Percentiles rank a stretch among this genome's conserved stretches.
Evolutionary conservation across 495 filamentous ascomycete genomes (phyloP).

Genomic region (Endocarpon pusillum): DNA sequence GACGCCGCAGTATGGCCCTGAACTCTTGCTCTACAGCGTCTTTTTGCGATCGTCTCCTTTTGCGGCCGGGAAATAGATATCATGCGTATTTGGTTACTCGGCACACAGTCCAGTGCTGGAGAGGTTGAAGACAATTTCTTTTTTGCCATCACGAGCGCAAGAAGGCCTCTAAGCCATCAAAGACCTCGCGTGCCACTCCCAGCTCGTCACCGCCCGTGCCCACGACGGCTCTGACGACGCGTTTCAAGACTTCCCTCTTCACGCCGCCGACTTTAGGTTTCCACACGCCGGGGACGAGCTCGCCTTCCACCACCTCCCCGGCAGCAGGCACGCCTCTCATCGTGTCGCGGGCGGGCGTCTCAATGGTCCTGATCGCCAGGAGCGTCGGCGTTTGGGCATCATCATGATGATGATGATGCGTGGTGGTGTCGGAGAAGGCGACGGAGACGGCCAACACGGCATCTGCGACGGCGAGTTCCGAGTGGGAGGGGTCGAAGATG

Average conservation of each 20-base stretch:
- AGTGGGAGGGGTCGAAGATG: conserved; percentile 79
- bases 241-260: conserved; percentile 45
- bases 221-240: conserved; percentile 49
- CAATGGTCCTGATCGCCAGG: too few species aligned
- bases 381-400: conserved; percentile 43
- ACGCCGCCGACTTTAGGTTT: conserved; percentile 58
- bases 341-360: too few species aligned
- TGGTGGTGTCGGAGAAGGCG: conserved; percentile 50
- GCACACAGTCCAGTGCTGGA: too few species aligned
- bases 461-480: conserved; percentile 87
- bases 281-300: conserved; percentile 58
- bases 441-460: conserved; percentile 67
- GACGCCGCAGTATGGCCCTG: too few species aligned
- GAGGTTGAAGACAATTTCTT: too few species aligned
- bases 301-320: conserved; percentile 27
- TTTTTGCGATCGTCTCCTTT: too few species aligned
- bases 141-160: too few species aligned
- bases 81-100: too few species aligned
- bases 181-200: conserved; percentile 45
- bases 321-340: too few species aligned
- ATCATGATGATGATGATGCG: conserved; percentile 49
- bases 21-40: too few species aligned
- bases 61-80: too few species aligned
- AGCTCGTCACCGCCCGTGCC: conserved; percentile 57
- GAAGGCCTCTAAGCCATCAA: conserved; percentile 55